phyloP scores from a whole-genome alignment of 83 land plant genomes.

The Isoetes engelmannii region DNA sequence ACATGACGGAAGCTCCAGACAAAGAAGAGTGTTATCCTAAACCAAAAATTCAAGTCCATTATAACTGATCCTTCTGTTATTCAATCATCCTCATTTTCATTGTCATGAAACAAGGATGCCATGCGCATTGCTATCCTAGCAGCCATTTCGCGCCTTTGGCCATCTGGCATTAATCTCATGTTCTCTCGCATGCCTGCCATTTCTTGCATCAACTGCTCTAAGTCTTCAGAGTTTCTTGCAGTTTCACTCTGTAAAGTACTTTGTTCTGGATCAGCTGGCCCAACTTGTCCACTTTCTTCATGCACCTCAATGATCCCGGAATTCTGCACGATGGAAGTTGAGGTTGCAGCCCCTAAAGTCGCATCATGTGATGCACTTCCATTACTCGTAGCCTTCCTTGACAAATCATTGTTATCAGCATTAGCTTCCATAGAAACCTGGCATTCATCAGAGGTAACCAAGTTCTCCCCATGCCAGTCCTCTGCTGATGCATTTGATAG shows the following conservation, averaged over 20 bases:
- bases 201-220: constrained; percentile 82
- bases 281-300: neutral
- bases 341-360: neutral
- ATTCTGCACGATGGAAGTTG: neutral
- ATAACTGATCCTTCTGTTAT: too few relatives aligned
- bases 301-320: neutral
- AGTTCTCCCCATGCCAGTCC: constrained; percentile 50
- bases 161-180: constrained; percentile 78
- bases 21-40: too few relatives aligned
- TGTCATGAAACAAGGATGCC: constrained; percentile 69
- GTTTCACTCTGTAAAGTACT: neutral
- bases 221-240: constrained; percentile 28
- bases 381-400: neutral
- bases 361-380: neutral
- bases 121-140: constrained; percentile 82
- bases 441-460: constrained; percentile 11
- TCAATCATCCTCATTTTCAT: constrained; percentile 48
- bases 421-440: constrained; percentile 19
- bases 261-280: neutral
- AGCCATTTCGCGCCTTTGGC: constrained; percentile 88
- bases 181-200: constrained; percentile 67
- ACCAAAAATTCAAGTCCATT: too few relatives aligned
- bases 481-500: constrained; percentile 75
- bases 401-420: constrained; percentile 6
- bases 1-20: too few relatives aligned